A percentile compares a stretch with the other conserved stretches of the same genome.
Evolutionary conservation across 208 protist genomes (phyloP).

Genomic region (Trypanosoma congolense): DNA sequence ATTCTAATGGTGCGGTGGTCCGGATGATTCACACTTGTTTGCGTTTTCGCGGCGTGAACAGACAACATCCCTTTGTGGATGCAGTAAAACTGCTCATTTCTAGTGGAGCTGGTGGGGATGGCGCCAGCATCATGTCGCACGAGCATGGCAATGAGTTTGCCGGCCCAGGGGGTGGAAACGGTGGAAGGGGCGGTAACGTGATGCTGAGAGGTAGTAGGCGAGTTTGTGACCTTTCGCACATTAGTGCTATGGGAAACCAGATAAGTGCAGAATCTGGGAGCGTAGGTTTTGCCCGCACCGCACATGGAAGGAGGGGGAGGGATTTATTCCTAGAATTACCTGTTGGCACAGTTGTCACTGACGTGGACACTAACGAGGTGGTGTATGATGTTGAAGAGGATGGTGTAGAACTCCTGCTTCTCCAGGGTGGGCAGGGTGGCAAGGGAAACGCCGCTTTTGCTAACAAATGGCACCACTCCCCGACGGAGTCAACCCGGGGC

Average conservation of each 20-base stretch:
- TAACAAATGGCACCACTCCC: constrained; percentile 86
- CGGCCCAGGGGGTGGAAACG: constrained; percentile 88
- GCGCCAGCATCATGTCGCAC: constrained; percentile 85
- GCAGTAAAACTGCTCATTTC: constrained; percentile 80
- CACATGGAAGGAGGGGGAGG: constrained; percentile 61
- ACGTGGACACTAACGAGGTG: constrained; percentile 89
- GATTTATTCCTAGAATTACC: constrained; percentile 84
- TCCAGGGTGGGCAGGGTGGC: constrained; percentile 87
- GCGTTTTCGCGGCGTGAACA: background rate
- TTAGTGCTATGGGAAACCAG: constrained; percentile 66
- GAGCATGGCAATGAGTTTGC: constrained; percentile 87
- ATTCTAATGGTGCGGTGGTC: constrained; percentile 1
- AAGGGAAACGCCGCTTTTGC: constrained; percentile 89
- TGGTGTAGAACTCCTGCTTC: constrained; percentile 70
- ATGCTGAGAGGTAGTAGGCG: constrained; percentile 56
- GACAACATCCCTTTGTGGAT: constrained; percentile 62
- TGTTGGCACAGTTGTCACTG: constrained; percentile 76
- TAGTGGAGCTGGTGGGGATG: constrained; percentile 81
- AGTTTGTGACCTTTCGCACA: constrained; percentile 57
- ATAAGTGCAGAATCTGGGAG: constrained; percentile 51
- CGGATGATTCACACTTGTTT: constrained; percentile 7
- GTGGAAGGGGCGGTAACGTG: constrained; percentile 83
- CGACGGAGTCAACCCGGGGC: constrained; percentile 82
- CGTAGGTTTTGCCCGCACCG: constrained; percentile 67
- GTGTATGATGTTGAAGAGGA: constrained; percentile 80